phyloP scores from a whole-genome alignment of 2,329 filamentous ascomycete genomes.

The Sphaerulina populicola region DNA sequence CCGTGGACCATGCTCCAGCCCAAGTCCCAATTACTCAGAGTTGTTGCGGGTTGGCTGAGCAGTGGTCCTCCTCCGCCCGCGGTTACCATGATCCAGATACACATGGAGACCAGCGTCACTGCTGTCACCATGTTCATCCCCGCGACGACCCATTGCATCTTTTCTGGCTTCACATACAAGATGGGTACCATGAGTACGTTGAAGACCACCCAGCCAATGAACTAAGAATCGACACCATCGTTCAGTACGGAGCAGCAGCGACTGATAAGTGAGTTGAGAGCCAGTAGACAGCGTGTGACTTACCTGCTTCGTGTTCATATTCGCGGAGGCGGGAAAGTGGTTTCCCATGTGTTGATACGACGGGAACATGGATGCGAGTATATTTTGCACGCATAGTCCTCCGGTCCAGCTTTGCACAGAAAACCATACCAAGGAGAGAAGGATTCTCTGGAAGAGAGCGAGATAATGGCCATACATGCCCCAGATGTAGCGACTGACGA shows the following conservation, averaged over 20 bases:
- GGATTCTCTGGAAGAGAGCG: constrained; percentile 45
- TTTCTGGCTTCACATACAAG: constrained; percentile 39
- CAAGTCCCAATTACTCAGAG: constrained; percentile 34
- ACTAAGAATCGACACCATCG: constrained; percentile 13
- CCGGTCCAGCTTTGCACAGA: constrained; percentile 59
- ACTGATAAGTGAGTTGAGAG: too few relatives aligned
- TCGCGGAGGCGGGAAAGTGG: constrained; percentile 40
- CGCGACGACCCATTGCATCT: constrained; percentile 36
- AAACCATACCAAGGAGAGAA: constrained; percentile 44
- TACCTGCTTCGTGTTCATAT: constrained; percentile 38
- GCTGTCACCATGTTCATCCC: constrained; percentile 43
- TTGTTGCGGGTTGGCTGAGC: constrained; percentile 24
- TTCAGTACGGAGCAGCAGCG: too few relatives aligned
- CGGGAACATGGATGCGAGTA: constrained; percentile 51
- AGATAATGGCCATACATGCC: constrained; percentile 50
- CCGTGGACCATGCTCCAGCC: constrained; percentile 36
- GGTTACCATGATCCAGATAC: constrained; percentile 53
- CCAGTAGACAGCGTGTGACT: too few relatives aligned
- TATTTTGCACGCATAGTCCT: constrained; percentile 45
- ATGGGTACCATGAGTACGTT: constrained; percentile 41
- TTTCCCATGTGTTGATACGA: constrained; percentile 48
- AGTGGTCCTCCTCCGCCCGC: constrained; percentile 45
- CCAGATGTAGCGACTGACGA: constrained; percentile 48
- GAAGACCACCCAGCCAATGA: constrained; percentile 41
- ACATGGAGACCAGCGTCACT: constrained; percentile 39